A percentile compares a stretch with the other conserved stretches of the same genome.
These are phyloP conservation scores for Phytophthora pini DNA, from an alignment of 352 stramenopile genomes.

Conservation along the genomic window DNA sequence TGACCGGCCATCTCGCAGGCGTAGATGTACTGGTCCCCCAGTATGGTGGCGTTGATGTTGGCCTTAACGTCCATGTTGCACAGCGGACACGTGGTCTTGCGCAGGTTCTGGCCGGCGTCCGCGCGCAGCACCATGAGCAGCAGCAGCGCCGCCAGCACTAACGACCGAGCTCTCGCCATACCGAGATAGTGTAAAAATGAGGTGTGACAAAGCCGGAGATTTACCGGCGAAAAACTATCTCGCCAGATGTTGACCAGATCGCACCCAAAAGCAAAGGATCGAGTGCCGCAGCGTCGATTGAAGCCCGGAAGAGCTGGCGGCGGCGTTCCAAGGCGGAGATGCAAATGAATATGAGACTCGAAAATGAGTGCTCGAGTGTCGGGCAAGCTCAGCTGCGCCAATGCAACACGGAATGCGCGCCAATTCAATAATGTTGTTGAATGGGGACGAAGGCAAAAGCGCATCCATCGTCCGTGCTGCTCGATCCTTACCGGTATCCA, in stretches of 20 bases:
- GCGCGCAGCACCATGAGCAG: slow-evolving; percentile 26
- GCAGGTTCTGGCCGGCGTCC: slow-evolving; percentile 58
- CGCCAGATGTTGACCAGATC: slow-evolving; percentile 13
- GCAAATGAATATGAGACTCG: slow-evolving; percentile 12
- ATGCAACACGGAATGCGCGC: slow-evolving; percentile 6
- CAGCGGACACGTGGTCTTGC: slow-evolving; percentile 59
- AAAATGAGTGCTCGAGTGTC: no score
- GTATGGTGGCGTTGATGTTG: slow-evolving; percentile 69
- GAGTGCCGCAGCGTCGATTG: slow-evolving; percentile 19
- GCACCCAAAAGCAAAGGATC: slow-evolving; percentile 15
- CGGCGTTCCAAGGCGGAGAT: slow-evolving; percentile 2
- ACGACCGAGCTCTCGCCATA: slow-evolving; percentile 27
- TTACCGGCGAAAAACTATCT: slow-evolving; percentile 1
- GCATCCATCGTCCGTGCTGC: background rate
- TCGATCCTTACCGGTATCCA: background rate
- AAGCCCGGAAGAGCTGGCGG: slow-evolving; percentile 8
- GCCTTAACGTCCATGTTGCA: slow-evolving; percentile 67
- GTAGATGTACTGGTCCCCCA: slow-evolving; percentile 78
- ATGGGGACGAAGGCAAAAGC: slow-evolving; percentile 1
- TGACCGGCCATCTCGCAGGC: slow-evolving; percentile 86
- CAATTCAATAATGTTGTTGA: slow-evolving; percentile 16
- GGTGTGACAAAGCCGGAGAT: slow-evolving; percentile 13
- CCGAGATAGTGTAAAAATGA: slow-evolving; percentile 23
- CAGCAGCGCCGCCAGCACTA: slow-evolving; percentile 30
- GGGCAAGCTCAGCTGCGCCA: background rate